Conservation (phyloP, 306 rosid genomes). For the Rosa persica region DNA sequence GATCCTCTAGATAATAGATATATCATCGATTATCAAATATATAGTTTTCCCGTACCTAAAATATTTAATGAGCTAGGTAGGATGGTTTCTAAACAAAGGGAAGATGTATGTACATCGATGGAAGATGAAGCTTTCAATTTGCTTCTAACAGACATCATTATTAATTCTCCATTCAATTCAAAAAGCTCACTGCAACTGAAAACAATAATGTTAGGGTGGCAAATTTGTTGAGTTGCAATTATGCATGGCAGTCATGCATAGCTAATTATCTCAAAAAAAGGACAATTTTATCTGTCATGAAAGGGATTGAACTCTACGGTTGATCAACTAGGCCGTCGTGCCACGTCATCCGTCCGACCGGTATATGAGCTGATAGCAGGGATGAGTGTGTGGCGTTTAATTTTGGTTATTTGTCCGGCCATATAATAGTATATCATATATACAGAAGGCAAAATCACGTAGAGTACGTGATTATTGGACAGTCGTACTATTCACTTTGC, state of each 20-base stretch:
- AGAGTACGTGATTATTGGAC: too few relatives aligned
- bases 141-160: background rate
- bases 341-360: too few relatives aligned
- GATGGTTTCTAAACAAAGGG: background rate
- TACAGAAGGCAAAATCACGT: too few relatives aligned
- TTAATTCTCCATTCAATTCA: constrained; percentile 16
- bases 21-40: background rate
- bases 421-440: too few relatives aligned
- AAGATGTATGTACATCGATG: background rate
- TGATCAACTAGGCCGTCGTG: too few relatives aligned
- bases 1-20: too few relatives aligned
- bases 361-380: too few relatives aligned
- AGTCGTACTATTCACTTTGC: too few relatives aligned
- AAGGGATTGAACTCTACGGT: background rate
- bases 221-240: constrained; percentile 35
- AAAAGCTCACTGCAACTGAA: constrained; percentile 9
- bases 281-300: background rate
- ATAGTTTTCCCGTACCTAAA: background rate
- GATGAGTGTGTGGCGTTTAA: too few relatives aligned
- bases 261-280: too few relatives aligned
- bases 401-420: too few relatives aligned
- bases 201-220: constrained; percentile 28
- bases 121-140: background rate
- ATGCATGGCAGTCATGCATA: background rate
- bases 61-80: background rate